A percentile compares a stretch with the other conserved stretches of the same genome.
Conservation (phyloP, 2,329 filamentous ascomycete genomes). For the Neopestalotiopsis rosae region DNA sequence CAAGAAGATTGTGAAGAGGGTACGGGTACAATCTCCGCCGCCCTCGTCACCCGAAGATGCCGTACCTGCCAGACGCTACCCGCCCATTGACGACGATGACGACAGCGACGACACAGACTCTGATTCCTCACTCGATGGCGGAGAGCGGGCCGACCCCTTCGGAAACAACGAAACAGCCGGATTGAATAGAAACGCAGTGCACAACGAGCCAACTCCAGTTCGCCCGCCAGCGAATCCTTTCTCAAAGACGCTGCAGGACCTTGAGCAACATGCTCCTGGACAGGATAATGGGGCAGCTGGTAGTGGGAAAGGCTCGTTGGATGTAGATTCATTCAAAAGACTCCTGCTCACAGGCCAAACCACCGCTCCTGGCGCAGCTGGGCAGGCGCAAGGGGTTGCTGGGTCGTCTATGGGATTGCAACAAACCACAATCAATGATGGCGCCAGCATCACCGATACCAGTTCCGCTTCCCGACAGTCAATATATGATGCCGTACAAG, state of each 20-base stretch:
- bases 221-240: slow-evolving; percentile 58
- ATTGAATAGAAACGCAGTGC: neutral
- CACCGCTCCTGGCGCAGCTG: slow-evolving; percentile 35
- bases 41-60: slow-evolving; percentile 63
- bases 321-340: slow-evolving; percentile 80
- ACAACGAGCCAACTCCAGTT: slow-evolving; percentile 26
- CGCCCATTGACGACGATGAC: slow-evolving; percentile 27
- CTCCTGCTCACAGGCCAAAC: slow-evolving; percentile 76
- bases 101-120: slow-evolving; percentile 32
- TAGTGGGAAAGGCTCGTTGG: slow-evolving; percentile 56
- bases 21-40: slow-evolving; percentile 69
- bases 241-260: slow-evolving; percentile 58
- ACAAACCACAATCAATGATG: slow-evolving; percentile 37
- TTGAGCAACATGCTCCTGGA: slow-evolving; percentile 44
- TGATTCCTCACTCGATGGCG: slow-evolving; percentile 29
- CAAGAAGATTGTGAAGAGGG: slow-evolving; percentile 67
- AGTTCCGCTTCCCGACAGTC: slow-evolving; percentile 66
- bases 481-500: slow-evolving; percentile 54
- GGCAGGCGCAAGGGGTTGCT: neutral
- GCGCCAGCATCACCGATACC: slow-evolving; percentile 61
- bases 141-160: slow-evolving; percentile 30
- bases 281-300: slow-evolving; percentile 40
- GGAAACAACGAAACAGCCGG: slow-evolving; percentile 18
- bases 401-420: slow-evolving; percentile 26
- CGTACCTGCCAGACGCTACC: slow-evolving; percentile 35